Conservation (phyloP, 768 basidiomycete species). For the Paxillus rubicundulus region DNA sequence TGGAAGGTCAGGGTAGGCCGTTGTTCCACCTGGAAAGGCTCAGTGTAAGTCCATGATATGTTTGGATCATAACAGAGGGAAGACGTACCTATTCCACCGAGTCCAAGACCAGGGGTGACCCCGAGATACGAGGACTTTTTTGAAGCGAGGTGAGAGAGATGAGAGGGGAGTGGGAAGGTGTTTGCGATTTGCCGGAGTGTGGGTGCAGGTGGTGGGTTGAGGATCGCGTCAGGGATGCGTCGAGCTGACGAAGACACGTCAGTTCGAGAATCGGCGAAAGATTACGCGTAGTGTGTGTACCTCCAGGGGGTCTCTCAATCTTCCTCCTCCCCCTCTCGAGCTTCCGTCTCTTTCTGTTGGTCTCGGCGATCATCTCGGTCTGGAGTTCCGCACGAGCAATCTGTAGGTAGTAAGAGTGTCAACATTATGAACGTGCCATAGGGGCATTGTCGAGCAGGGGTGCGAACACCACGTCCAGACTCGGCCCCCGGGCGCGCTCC, state of each 20-base stretch:
- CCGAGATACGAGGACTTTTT: conserved; percentile 21
- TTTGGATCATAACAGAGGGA: conserved; percentile 5
- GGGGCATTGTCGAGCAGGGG: not conserved
- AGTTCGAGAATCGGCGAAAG: not conserved
- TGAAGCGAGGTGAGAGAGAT: conserved; percentile 19
- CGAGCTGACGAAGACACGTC: conserved; percentile 42
- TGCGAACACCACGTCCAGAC: not conserved
- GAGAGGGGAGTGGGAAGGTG: conserved; percentile 47
- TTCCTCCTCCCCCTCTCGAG: conserved; percentile 84
- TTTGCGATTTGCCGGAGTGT: conserved; percentile 68
- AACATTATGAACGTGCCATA: conserved; percentile 1
- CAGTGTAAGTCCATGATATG: not conserved
- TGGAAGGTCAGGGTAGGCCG: conserved; percentile 31
- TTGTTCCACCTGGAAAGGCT: conserved; percentile 45
- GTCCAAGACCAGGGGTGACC: conserved; percentile 13
- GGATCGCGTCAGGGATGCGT: conserved; percentile 55
- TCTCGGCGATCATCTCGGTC: conserved; percentile 85
- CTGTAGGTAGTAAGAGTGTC: conserved; percentile 36
- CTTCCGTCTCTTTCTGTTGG: conserved; percentile 79
- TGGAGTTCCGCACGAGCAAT: conserved; percentile 75
- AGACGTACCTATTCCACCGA: conserved; percentile 17
- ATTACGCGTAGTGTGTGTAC: conserved; percentile 41
- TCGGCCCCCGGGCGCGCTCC: not conserved
- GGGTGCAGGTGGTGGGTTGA: conserved; percentile 52
- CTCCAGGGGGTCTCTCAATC: conserved; percentile 69